phyloP scores from a whole-genome alignment of 192 early-diverging fungal genomes.

The Coemansia sp. region DNA sequence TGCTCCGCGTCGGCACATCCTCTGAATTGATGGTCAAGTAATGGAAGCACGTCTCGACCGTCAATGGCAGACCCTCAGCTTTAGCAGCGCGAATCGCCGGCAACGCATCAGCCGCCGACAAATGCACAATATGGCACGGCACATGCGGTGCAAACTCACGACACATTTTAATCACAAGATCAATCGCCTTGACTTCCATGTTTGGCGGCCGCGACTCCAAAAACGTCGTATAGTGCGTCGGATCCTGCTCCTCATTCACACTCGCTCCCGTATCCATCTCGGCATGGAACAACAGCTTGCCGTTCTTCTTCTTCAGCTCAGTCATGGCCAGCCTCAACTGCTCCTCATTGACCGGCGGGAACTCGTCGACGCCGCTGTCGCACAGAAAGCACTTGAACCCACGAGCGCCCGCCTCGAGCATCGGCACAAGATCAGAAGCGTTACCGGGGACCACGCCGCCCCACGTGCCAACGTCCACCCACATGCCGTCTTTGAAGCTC shows the following conservation, averaged over 20 bases:
- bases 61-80: conserved; percentile 65
- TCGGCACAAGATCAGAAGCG: conserved; percentile 59
- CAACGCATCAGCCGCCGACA: conserved; percentile 75
- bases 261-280: conserved; percentile 59
- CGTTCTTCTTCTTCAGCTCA: conserved; percentile 56
- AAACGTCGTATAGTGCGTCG: conserved; percentile 66
- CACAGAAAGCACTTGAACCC: conserved; percentile 87
- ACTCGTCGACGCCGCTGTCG: conserved; percentile 81
- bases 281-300: conserved; percentile 78
- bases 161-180: conserved; percentile 67
- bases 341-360: conserved; percentile 73
- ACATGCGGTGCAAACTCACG: conserved; percentile 67
- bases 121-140: conserved; percentile 77
- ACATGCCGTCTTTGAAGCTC: conserved; percentile 68
- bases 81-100: conserved; percentile 72
- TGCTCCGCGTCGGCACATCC: conserved; percentile 64
- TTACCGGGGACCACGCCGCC: conserved; percentile 81
- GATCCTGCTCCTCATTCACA: conserved; percentile 47
- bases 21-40: conserved; percentile 72
- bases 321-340: conserved; percentile 69
- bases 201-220: conserved; percentile 67
- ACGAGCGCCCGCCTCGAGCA: conserved; percentile 68
- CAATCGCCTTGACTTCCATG: conserved; percentile 74
- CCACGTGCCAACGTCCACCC: conserved; percentile 78
- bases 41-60: conserved; percentile 84